Base-by-base conservation (phyloP, 1,284 basidiomycete species). In the Neonothopanus nambi region DNA sequence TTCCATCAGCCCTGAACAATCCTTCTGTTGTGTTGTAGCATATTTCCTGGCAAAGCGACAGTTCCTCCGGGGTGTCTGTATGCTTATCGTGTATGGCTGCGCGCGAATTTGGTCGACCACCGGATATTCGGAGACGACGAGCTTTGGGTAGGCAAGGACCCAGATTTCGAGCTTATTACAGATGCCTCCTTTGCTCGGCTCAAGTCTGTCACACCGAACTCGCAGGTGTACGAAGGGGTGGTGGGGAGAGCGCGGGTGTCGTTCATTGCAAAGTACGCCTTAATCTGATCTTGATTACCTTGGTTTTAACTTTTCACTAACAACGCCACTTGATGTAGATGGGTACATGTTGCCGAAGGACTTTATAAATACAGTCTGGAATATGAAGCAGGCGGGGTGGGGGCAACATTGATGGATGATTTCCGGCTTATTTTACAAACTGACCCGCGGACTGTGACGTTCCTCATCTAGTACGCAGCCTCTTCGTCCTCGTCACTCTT, bases 81-180 rank as follows among this genome's bases (percentile, higher is more conserved):
- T 65, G 75, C 77, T 12, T 66, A 85, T 26, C 80, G 83, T 0
- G 77, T 84, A 15, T 85, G 83, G 83, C 65, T 85, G 36, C 73
- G 78, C 9, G 72, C 71, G 3, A 75, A 75, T 35, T 74, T 70
- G 9, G 66, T 80, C 20, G 80, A 84, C 54, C 84, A 84, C 54
- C 76, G 81, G 24, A 52, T 85, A 42, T 85, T 85, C 59, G 74
- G 74, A 37, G 79, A 80, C 18, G 80, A 82, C 58, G 79, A 82
- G 20, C 61, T 85, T 21, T 84, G 81, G 81, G 65, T 85, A 7
- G 82, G 78, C 11, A 78, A 71, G 61, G 81, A 85, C 59, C 80
- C 79, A 3, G 80, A 85, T 60, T 85, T 85, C 61, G 65, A 69
- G 39, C 68, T 76, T 1, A 76, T 85, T 38, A 66, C 69, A n/a